Conservation (phyloP, 2,329 filamentous ascomycete genomes). For the Amylocarpus encephaloides region DNA sequence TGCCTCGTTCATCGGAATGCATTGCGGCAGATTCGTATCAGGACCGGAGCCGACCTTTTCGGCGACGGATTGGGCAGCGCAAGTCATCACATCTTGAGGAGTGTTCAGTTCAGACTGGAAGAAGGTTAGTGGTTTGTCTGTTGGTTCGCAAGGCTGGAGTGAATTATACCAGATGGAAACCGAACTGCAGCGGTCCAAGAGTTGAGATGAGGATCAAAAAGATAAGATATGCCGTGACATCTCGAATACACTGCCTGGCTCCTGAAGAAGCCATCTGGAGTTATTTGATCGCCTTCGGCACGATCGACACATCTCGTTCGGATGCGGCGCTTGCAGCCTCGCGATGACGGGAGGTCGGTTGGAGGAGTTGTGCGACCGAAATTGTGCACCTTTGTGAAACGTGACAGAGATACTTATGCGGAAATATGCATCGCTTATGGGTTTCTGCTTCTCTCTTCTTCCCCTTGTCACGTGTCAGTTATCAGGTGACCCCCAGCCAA, state of each 20-base stretch:
- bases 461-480: too few species aligned
- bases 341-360: not conserved
- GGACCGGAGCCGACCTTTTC: constrained; percentile 19
- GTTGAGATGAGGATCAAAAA: constrained; percentile 71
- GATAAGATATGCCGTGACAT: constrained; percentile 68
- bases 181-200: constrained; percentile 86
- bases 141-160: constrained; percentile 10
- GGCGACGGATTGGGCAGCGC: constrained; percentile 54
- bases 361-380: not conserved
- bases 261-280: constrained; percentile 27
- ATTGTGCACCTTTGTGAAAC: not conserved
- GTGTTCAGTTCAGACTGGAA: constrained; percentile 85
- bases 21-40: constrained; percentile 54
- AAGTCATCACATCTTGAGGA: constrained; percentile 88
- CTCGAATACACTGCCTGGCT: constrained; percentile 27
- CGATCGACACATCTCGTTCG: not conserved
- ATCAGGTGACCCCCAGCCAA: too few species aligned
- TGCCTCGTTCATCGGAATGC: constrained; percentile 78
- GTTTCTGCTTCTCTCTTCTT: too few species aligned
- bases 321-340: not conserved
- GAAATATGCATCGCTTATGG: too few species aligned
- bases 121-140: not conserved
- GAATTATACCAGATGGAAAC: constrained; percentile 72
- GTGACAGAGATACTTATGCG: not conserved
- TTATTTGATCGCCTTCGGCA: not conserved